Base-by-base conservation (phyloP, 1,284 basidiomycete species). In the Puccinia polysora region DNA sequence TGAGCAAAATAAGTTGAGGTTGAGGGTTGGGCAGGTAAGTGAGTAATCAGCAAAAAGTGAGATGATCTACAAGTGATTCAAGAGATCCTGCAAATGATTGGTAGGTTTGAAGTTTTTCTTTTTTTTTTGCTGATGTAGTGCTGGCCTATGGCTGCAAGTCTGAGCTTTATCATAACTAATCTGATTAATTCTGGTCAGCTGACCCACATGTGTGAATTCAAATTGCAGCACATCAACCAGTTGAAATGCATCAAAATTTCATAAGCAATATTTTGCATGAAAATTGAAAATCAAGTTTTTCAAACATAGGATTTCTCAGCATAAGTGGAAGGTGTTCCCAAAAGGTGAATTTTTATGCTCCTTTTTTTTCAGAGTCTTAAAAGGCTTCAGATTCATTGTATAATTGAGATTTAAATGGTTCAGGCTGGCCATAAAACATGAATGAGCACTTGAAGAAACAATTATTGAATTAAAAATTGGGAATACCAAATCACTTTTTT, bases 301-400 rank as follows among this genome's bases (percentile, higher is more conserved):
- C 73, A 98, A 85, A 73, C 96, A 90, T 43, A 97, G 84, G 75
- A 99, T 95, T 82, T 99, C 96, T 81, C 96, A 91, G 78, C 94
- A 96, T 75, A 98, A 80, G 80, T 98, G 96, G 86, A 84, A 98
- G 7, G 96, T 95, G 81, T 99, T 99, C 84, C 96, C 96, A 82
- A 98, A 98, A 76, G 96, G 90, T 63, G 94, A 97, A 84, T 98
- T 98, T 83, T 99, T 98, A 70, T 96, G 89, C 82, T 99, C 96
- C 82, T 99, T 99, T 20, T 96, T 99, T 5, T 96, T 98, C 59
- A 99, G 83, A 0, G 96, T 99, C 84, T 98, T 98, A 80, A 97
- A 94, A 14, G 95, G 95, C 75, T 83, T 97, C 49, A 79, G 60
- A 62, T 79, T 79, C 77, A 78, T 77, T 78, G 83, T 83, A 80